Evolutionary conservation across 2,329 filamentous ascomycete genomes (phyloP), one percentile per base, ranked within the genome.

Genomic region (Penicillium sp.): DNA sequence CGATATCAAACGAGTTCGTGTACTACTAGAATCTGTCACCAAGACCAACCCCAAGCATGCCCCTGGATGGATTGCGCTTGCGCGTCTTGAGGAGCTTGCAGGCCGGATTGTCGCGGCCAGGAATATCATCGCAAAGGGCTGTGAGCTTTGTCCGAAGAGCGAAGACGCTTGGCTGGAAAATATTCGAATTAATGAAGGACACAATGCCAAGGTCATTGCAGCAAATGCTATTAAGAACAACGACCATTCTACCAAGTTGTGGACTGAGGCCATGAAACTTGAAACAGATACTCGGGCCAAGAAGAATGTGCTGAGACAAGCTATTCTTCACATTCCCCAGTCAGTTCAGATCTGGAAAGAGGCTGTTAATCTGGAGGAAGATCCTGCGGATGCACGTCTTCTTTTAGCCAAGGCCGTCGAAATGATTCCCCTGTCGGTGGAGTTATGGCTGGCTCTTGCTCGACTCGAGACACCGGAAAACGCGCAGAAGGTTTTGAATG

Each of bases 261-360:
- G 94, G 94, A 87, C 96, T 6, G 92, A 96, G 71, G 95, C 94
- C 1, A 97, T 97, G 86, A 90, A 91, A 61, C 78, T 99, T 23
- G 94, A 99, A 73, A 85, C 86, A 7, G 89, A 96, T 46, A 78
- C 85, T 1, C 84, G 88, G 56, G 90, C 91, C 11, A 96, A 95
- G 75, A 97, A 97, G 77, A 87, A 92, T 69, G 94, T 99, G 7
- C 86, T 97, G 31, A 85, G 92, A 53, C 90, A 95, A 69, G 95
- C 94, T 0, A 81, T 99, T 43, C 90, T 97, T 66, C 88, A 96
- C 67, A 89, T 97, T 40, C 92, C 92, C 0, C 91, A 96, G 68
- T 97, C 93, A 0, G 94, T 97, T 46, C 88, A 90, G 41, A 83
- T 99, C n/a, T 99, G 94, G 94, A 99, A 97, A 71, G 92, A 95